phyloP scores from a whole-genome alignment of 2,329 filamentous ascomycete species.

The Clarireedia monteithiana region DNA sequence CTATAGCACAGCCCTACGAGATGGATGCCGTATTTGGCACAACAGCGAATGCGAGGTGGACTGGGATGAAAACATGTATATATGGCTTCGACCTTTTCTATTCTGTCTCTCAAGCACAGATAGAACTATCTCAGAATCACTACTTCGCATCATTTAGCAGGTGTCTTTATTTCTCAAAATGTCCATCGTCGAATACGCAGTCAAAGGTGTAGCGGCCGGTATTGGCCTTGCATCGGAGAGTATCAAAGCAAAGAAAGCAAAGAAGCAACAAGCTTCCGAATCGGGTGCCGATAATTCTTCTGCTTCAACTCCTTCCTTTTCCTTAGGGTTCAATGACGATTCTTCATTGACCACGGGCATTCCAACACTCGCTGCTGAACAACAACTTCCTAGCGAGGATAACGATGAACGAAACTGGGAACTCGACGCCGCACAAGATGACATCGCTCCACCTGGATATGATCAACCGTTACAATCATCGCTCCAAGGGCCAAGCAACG shows the following conservation, averaged over 20 bases:
- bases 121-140: too few relatives aligned
- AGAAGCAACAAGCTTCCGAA: not conserved
- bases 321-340: not conserved
- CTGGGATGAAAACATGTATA: too few relatives aligned
- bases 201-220: constrained; percentile 18
- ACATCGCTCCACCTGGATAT: not conserved
- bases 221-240: constrained; percentile 24
- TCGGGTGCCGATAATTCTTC: not conserved
- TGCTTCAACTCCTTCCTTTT: not conserved
- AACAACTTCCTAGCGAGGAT: constrained; percentile 7
- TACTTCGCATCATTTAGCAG: too few relatives aligned
- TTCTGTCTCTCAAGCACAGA: not conserved
- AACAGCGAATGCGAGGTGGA: too few relatives aligned
- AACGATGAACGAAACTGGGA: constrained; percentile 22
- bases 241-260: constrained; percentile 4
- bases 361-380: not conserved
- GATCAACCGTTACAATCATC: not conserved
- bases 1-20: too few relatives aligned
- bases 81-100: not conserved
- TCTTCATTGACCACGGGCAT: not conserved
- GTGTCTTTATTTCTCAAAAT: not conserved
- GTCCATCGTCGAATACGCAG: not conserved
- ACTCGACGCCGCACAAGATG: constrained; percentile 17
- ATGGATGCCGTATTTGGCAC: too few relatives aligned
- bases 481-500: not conserved